These are phyloP conservation scores for Tolypocladium guangdongense DNA, from an alignment of 2,329 filamentous ascomycete genomes.

Conservation along the genomic window DNA sequence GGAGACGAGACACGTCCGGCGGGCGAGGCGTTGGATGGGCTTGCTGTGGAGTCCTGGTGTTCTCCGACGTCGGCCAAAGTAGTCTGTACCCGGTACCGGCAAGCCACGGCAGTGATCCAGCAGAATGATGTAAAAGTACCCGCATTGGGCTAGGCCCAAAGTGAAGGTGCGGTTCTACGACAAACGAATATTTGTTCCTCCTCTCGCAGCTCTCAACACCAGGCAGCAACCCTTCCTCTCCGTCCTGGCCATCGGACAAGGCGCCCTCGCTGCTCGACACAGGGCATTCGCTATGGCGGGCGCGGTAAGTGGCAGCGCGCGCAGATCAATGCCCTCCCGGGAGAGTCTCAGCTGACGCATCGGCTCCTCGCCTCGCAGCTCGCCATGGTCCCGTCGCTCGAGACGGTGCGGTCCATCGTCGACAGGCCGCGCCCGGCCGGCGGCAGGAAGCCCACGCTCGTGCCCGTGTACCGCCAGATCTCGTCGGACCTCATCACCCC, in stretches of 20 bases:
- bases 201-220: not conserved
- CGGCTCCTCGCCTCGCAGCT: slow-evolving; percentile 15
- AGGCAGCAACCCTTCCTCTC: not conserved
- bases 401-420: slow-evolving; percentile 33
- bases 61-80: not conserved
- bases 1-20: no score
- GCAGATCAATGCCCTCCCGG: not conserved
- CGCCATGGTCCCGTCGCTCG: slow-evolving; percentile 33
- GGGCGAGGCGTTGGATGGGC: no score
- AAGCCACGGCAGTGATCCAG: not conserved
- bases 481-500: slow-evolving; percentile 90
- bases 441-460: slow-evolving; percentile 49
- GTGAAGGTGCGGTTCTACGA: not conserved
- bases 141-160: rapidly evolving
- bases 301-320: slow-evolving; percentile 12
- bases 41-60: no score
- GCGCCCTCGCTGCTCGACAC: not conserved
- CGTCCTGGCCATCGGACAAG: not conserved
- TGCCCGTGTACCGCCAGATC: slow-evolving; percentile 75
- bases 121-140: not conserved
- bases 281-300: slow-evolving; percentile 14
- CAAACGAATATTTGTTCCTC: not conserved
- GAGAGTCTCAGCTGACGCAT: slow-evolving; percentile 3
- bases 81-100: not conserved
- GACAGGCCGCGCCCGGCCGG: slow-evolving; percentile 20